These are phyloP conservation scores for Suhomyces bribrorum DNA, from an alignment of 1,139 yeast genomes.

Conservation along the genomic window DNA sequence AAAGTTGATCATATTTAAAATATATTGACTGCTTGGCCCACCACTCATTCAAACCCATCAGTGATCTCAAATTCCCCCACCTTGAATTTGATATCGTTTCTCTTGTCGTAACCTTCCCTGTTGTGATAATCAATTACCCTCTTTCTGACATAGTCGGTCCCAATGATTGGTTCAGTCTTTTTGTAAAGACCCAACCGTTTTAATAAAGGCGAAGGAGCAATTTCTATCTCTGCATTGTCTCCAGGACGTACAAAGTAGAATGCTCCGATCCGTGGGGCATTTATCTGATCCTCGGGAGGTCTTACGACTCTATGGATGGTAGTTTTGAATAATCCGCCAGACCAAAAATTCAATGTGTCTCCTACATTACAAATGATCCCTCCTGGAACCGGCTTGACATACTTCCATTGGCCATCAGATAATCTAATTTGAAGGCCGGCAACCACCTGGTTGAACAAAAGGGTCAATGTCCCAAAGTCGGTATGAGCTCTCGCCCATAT, in stretches of 20 bases:
- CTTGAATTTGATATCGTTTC: conserved; percentile 25
- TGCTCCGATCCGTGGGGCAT: conserved; percentile 32
- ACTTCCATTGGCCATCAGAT: conserved; percentile 29
- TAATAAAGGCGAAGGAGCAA: conserved; percentile 34
- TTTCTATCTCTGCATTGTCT: conserved; percentile 26
- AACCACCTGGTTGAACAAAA: conserved; percentile 31
- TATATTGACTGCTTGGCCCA: neutral
- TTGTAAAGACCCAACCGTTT: conserved; percentile 29
- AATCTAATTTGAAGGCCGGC: conserved; percentile 32
- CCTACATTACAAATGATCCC: conserved; percentile 36
- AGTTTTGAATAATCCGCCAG: conserved; percentile 36
- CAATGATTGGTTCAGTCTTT: conserved; percentile 24
- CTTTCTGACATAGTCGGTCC: conserved; percentile 32
- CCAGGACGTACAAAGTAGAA: conserved; percentile 39
- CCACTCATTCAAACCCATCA: conserved; percentile 27
- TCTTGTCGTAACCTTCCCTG: conserved; percentile 23
- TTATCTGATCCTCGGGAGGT: conserved; percentile 33
- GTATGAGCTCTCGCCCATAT: conserved; percentile 36
- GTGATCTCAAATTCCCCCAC: conserved; percentile 29
- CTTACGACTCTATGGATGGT: conserved; percentile 34
- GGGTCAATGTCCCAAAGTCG: conserved; percentile 33
- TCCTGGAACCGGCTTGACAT: conserved; percentile 29
- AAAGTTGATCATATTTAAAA: neutral
- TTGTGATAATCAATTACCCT: conserved; percentile 32
- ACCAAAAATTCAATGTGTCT: conserved; percentile 33